Base-by-base conservation (phyloP, 306 rosid genomes). In the Dryas alaskensis region DNA sequence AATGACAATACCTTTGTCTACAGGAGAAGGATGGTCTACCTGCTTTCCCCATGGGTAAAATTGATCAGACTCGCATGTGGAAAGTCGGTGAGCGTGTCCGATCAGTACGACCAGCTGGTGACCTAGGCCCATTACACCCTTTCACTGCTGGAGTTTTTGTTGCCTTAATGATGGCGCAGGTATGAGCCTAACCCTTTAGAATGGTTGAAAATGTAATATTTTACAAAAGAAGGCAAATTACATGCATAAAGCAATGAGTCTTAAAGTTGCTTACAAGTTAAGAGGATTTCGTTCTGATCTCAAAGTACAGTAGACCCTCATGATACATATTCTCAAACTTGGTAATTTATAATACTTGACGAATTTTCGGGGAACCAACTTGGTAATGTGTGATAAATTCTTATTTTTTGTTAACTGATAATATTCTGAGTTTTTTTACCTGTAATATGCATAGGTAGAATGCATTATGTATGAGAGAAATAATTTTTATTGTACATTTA, bases 161-260 rank as follows among this genome's bases (percentile, higher is more conserved):
- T 82, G 98, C 99, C n/a, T 60, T 95, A 72, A 95, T 95, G 99
- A 95, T 94, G 99, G 98, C 99, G 3, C 99, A 94, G 97, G 99
- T 94, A 78, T 40, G 71, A n/a, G 50, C 58, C 8, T 67, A 59
- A 2, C 52, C 53, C 76, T 40, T 44, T 43, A n/a, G 16, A 27
- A 46, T 47, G 44, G 60, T 46, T 54, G 50, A 40, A 25, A 62
- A 62, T 54, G 70, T 27, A 49, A 31, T 31, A 31, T 27, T 14
- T 73, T 73, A 45, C 7, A 10, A 11, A 17, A 54, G 63, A 3
- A 6, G 65, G 54, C 22, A 25, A 48, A 49, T 47, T 10, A 45
- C 2, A 10, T 22, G 12, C 31, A 19, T 17, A 25, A 57, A 11
- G 45, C 45, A 31, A 3, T 60, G 7, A 4, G 11, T 60, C 44